Base-by-base conservation (phyloP, 2,329 filamentous ascomycete genomes). In the Tolypocladium amazonense region DNA sequence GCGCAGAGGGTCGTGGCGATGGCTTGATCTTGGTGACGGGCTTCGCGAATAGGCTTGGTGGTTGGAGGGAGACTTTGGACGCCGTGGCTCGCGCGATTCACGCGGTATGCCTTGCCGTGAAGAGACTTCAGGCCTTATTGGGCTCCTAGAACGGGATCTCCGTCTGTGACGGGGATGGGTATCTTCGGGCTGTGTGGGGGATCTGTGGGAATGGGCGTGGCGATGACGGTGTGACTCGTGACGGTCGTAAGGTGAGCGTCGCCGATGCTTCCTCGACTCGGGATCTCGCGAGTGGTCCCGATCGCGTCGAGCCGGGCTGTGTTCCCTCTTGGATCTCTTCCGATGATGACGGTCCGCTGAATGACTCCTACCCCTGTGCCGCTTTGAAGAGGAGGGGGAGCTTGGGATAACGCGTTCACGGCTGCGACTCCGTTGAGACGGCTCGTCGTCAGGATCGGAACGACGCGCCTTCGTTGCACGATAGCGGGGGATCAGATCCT, bases 331-430 rank as follows among this genome's bases (percentile, higher is more conserved):
- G 23, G 72, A 75, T 69, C 68, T 75, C 65, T 80, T 80, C 33
- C 73, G 71, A 56, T 72, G 73, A 38, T 71, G 71, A 6, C 67
- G 66, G 3, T 69, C 71, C 27, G 71, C 67, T 2, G 77, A 72
- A n/a, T 68, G 74, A 56, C 75, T 79, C 57, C 72, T 72, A 60
- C 73, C 79, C 60, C 77, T 72, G 56, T 72, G 70, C 57, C 77
- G 72, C 64, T 79, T 79, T 41, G 71, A 63, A 7, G 75, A 73
- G 30, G 73, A 68, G 37, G 75, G 71, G 4, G 76, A 76, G 59
- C 69, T 68, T 38, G 60, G 66, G 55, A 65, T 68, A 53, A 65
- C 69, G 59, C 70, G 69, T 58, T 69, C 72, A 59, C 70, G 72
- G 56, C 72, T 71, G 58, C 70, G 72, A 62, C 72, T 72, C 43